Conservation (phyloP, 495 filamentous ascomycete species). For the Choiromyces venosus region DNA sequence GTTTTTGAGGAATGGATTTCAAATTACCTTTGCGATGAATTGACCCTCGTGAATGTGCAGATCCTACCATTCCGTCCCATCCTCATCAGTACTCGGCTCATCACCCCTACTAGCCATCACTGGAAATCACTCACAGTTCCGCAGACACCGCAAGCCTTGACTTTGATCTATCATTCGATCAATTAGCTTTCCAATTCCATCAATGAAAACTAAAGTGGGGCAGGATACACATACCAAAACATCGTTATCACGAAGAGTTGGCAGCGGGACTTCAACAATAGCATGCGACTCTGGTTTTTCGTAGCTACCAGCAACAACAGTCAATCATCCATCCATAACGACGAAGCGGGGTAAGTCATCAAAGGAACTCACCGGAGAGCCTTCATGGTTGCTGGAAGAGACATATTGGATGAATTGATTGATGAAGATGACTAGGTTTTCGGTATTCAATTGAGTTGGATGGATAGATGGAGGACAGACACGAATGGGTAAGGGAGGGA, state of each 20-base stretch:
- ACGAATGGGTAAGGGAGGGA: conserved; percentile 9
- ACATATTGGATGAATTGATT: conserved; percentile 26
- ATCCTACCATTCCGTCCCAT: conserved; percentile 28
- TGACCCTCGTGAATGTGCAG: conserved; percentile 62
- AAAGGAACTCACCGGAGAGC: conserved; percentile 51
- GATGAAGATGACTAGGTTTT: conserved; percentile 3
- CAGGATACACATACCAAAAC: conserved; percentile 47
- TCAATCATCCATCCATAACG: conserved; percentile 1
- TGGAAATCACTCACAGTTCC: conserved; percentile 50
- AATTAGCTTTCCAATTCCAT: conserved; percentile 6
- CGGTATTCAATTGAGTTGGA: neutral
- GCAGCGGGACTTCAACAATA: conserved; percentile 58
- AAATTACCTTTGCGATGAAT: conserved; percentile 55
- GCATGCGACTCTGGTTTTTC: conserved; percentile 56
- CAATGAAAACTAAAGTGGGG: neutral
- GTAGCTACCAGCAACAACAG: conserved; percentile 48
- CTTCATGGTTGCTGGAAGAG: conserved; percentile 56
- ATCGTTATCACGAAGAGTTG: conserved; percentile 56
- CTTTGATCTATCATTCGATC: conserved; percentile 46
- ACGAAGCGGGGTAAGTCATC: neutral
- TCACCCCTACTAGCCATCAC: neutral
- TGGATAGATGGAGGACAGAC: conserved; percentile 5
- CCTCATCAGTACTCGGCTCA: conserved; percentile 18
- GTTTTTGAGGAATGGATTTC: neutral
- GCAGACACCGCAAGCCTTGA: conserved; percentile 66